Base-by-base conservation (phyloP, 2,329 filamentous ascomycete genomes). In the Chaetomium sp. region DNA sequence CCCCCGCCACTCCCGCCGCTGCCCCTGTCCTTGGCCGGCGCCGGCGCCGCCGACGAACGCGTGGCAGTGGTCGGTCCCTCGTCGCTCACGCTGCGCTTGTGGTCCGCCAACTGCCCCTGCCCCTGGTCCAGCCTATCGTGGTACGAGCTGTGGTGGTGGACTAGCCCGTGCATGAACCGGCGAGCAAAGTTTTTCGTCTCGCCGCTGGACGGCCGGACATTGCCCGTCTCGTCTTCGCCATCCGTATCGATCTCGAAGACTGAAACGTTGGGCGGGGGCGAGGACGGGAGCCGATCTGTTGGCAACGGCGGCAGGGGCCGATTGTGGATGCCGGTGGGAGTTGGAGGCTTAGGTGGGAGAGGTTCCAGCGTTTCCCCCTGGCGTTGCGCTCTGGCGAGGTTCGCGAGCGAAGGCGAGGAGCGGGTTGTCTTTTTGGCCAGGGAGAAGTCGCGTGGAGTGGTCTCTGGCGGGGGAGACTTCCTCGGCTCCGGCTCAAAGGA, bases 171-270 rank as follows among this genome's bases (percentile, higher is more conserved):
- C 60, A 82, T 80, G 21, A 80, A 75, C 4, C 77, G 74, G n/a
- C 71, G 72, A 0, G 74, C 75, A 38, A 78, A 73, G n/a, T 72
- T 73, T 4, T 51, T 62, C 5, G 64, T n/a, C 9, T 63, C 60
- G 16, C 53, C 29, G 53, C 47, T 31, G 12, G 16, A 19, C 9
- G 45, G 21, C 12, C 19, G 25, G 8, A 35, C n/a, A 8, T 33
- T n/a, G 4, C 4, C 16, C 12, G 16, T 1, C 3, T 25, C 53
- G n/a, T 56, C 53, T 21, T 75, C 73, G 54, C 81, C 80, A 64
- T 84, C 81, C 4, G 79, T 79, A 70, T 83, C 81, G 16, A 76
- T 69, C 51, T 84, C 82, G 66, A 84, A 84, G 27, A 83, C 78
- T 2, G 82, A 84, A 35, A 78, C 71, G 47, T 73, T 72, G 13